Conservation (phyloP, 768 basidiomycete species). For the Tephrocybe sp. region DNA sequence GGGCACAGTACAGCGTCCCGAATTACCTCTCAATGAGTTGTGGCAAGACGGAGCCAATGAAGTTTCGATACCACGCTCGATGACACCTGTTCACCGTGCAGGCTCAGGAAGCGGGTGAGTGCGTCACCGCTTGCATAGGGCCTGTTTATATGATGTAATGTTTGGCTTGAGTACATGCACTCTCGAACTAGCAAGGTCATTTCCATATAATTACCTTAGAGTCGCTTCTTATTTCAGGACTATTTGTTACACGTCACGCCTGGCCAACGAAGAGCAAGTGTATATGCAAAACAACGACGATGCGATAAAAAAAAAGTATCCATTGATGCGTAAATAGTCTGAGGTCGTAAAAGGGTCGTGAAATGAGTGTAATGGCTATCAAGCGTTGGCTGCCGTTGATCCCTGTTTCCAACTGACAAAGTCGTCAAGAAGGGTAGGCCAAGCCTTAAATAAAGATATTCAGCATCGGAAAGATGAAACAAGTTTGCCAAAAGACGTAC, state of each 20-base stretch:
- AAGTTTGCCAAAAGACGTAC: constrained; percentile 36
- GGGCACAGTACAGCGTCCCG: constrained; percentile 31
- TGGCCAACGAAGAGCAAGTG: too few relatives aligned
- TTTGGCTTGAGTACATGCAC: too few relatives aligned
- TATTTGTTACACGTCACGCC: too few relatives aligned
- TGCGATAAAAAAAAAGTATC: too few relatives aligned
- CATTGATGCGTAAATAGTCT: too few relatives aligned
- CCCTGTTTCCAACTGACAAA: constrained; percentile 68
- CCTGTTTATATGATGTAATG: too few relatives aligned
- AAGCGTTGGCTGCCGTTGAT: background rate
- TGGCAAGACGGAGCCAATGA: constrained; percentile 31
- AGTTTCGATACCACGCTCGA: constrained; percentile 10
- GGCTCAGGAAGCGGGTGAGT: background rate
- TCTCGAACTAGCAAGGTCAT: too few relatives aligned
- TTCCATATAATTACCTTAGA: too few relatives aligned
- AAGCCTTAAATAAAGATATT: constrained; percentile 45
- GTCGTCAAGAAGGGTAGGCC: constrained; percentile 81
- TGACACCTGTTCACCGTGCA: background rate
- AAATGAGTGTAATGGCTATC: background rate
- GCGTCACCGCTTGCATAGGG: too few relatives aligned
- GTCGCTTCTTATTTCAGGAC: too few relatives aligned
- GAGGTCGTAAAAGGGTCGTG: background rate
- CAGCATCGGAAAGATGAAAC: background rate
- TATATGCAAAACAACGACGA: too few relatives aligned
- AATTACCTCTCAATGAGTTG: constrained; percentile 27